These are phyloP conservation scores for Cytospora piceicola DNA, from an alignment of 2,329 filamentous ascomycete species.

Conservation along the genomic window DNA sequence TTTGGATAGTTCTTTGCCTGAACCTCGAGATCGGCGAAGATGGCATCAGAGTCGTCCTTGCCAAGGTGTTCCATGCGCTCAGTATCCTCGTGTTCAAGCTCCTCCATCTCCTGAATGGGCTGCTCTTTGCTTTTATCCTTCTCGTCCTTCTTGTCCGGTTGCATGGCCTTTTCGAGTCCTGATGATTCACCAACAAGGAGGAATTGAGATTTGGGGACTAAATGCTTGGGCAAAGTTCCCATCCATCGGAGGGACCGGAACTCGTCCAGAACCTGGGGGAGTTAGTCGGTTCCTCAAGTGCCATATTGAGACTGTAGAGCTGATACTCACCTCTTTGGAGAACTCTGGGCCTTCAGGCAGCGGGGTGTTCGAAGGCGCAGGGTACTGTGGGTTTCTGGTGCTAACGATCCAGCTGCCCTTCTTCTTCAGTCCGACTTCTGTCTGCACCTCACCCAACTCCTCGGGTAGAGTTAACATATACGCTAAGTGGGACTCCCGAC, in stretches of 20 bases:
- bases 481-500: constrained; percentile 73
- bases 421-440: constrained; percentile 70
- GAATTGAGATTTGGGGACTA: constrained; percentile 77
- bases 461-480: constrained; percentile 79
- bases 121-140: constrained; percentile 63
- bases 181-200: constrained; percentile 75
- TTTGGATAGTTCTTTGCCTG: constrained; percentile 65
- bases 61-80: constrained; percentile 62
- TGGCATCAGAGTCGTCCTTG: constrained; percentile 49
- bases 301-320: background rate
- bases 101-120: constrained; percentile 72
- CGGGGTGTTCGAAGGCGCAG: constrained; percentile 65
- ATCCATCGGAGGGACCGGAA: constrained; percentile 77
- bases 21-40: constrained; percentile 53
- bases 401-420: constrained; percentile 79
- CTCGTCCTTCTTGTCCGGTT: constrained; percentile 58
- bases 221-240: constrained; percentile 70
- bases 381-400: constrained; percentile 76
- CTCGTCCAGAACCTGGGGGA: constrained; percentile 65
- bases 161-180: constrained; percentile 59
- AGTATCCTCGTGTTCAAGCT: constrained; percentile 75
- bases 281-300: background rate
- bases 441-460: constrained; percentile 71
- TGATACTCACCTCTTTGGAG: constrained; percentile 64
- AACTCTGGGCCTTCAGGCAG: constrained; percentile 71